A percentile compares a stretch with the other conserved stretches of the same genome.
phyloP scores from a whole-genome alignment of 2,329 filamentous ascomycete species.

The Venturia nashicola region DNA sequence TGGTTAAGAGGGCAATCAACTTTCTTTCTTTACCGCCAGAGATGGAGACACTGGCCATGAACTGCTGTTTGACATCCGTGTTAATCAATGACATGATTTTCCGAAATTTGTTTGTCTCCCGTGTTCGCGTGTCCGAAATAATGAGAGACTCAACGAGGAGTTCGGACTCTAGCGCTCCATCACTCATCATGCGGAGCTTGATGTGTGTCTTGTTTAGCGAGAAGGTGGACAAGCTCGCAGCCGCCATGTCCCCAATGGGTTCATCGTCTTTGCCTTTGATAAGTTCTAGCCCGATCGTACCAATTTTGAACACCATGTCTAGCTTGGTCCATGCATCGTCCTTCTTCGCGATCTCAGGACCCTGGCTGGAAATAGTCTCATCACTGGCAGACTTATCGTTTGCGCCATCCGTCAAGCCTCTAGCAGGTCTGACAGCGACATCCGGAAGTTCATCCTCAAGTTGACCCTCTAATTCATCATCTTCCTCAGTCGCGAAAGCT shows the following conservation, averaged over 20 bases:
- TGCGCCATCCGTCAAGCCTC: conserved; percentile 24
- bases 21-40: conserved; percentile 70
- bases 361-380: conserved; percentile 21
- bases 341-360: conserved; percentile 50
- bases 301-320: conserved; percentile 80
- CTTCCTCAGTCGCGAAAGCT: conserved; percentile 66
- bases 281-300: conserved; percentile 78
- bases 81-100: conserved; percentile 98
- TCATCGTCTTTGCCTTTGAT: conserved; percentile 63
- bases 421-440: conserved; percentile 38
- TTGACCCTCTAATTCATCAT: conserved; percentile 56
- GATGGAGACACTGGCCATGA: conserved; percentile 95
- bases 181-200: conserved; percentile 86
- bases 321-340: conserved; percentile 80
- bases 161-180: conserved; percentile 84
- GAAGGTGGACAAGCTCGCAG: conserved; percentile 82
- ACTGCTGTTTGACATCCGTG: conserved; percentile 81
- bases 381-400: conserved; percentile 18
- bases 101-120: conserved; percentile 87
- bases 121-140: conserved; percentile 79
- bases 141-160: conserved; percentile 89
- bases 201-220: conserved; percentile 85
- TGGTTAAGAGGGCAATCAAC: conserved; percentile 80
- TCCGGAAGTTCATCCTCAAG: conserved; percentile 60
- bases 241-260: conserved; percentile 66